Conservation (phyloP, 257 asterid genomes). For the Nicotiana attenuata region DNA sequence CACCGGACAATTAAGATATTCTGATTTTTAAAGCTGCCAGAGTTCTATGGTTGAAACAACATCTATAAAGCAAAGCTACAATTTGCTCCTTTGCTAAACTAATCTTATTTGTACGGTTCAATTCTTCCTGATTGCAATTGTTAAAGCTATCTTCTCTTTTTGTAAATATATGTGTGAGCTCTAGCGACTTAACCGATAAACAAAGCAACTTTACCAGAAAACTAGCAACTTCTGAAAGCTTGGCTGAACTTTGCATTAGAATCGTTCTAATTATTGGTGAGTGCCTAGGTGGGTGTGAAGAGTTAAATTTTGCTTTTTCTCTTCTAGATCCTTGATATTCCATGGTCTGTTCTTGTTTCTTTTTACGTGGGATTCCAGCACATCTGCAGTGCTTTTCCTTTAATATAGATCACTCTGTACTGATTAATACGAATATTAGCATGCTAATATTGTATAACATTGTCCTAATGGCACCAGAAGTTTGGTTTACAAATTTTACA, state of each 20-base stretch:
- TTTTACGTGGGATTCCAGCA: not conserved
- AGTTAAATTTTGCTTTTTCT: not conserved
- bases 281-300: not conserved
- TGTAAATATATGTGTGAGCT: not conserved
- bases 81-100: not conserved
- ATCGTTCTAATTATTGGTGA: not conserved
- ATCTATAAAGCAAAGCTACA: not conserved
- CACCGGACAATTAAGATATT: not conserved
- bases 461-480: not conserved
- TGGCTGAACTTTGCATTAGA: not conserved
- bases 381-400: not conserved
- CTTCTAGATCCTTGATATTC: not conserved
- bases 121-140: constrained; percentile 3
- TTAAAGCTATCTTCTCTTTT: not conserved
- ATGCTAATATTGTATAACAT: not conserved
- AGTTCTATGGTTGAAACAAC: not conserved
- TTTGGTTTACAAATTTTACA: not conserved
- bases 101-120: not conserved
- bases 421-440: not conserved
- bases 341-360: too few species aligned
- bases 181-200: not conserved
- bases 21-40: not conserved
- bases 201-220: not conserved
- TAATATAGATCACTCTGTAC: not conserved
- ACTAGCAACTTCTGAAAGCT: not conserved